Evolutionary conservation across 2,329 filamentous ascomycete genomes (phyloP).

Genomic region (Nannizziopsis barbatae): DNA sequence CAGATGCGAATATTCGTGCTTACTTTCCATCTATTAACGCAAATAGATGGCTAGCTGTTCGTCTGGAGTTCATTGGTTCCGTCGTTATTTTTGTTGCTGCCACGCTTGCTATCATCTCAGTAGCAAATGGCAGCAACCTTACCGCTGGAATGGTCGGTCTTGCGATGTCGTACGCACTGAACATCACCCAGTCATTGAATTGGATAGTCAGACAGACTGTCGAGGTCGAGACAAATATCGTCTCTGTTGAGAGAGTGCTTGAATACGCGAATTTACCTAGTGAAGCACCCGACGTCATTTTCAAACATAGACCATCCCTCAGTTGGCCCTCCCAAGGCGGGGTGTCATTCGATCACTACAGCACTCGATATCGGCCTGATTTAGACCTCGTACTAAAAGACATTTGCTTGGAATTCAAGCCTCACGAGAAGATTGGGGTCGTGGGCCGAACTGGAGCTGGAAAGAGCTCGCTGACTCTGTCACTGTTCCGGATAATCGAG

Average conservation of each 20-base stretch:
- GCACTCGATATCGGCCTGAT: slow-evolving; percentile 79
- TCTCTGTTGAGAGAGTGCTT: slow-evolving; percentile 92
- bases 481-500: slow-evolving; percentile 93
- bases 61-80: slow-evolving; percentile 89
- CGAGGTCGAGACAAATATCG: slow-evolving; percentile 99
- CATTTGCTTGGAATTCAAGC: slow-evolving; percentile 82
- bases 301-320: slow-evolving; percentile 71
- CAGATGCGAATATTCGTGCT: slow-evolving; percentile 85
- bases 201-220: slow-evolving; percentile 99
- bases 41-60: slow-evolving; percentile 85
- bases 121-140: slow-evolving; percentile 54
- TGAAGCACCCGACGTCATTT: slow-evolving; percentile 89
- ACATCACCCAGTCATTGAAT: slow-evolving; percentile 94
- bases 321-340: slow-evolving; percentile 86
- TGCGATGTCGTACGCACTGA: slow-evolving; percentile 91
- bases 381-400: slow-evolving; percentile 89
- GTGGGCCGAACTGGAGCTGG: slow-evolving; percentile 92
- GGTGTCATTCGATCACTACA: slow-evolving; percentile 86
- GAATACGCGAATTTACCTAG: slow-evolving; percentile 87
- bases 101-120: slow-evolving; percentile 67
- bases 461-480: slow-evolving; percentile 85
- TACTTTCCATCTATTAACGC: slow-evolving; percentile 95
- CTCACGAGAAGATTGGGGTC: slow-evolving; percentile 95
- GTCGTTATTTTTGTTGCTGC: slow-evolving; percentile 84
- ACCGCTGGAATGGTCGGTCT: slow-evolving; percentile 73